Evolutionary conservation across 345 rosid genomes (phyloP).

Genomic region (Viola odorata): DNA sequence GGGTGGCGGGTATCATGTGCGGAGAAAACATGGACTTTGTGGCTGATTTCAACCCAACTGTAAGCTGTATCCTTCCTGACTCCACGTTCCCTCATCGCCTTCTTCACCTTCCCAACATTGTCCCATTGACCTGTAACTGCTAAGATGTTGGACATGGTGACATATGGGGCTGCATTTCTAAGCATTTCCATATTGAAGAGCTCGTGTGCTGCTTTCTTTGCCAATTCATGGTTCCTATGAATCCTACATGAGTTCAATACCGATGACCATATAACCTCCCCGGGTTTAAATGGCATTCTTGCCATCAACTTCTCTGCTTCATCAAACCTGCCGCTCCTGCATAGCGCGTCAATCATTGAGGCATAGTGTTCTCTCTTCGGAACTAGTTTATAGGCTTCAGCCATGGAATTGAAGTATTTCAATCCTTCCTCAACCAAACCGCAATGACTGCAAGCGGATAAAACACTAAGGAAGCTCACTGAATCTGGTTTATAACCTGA

Average conservation of each 20-base stretch:
- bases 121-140: constrained; percentile 76
- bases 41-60: constrained; percentile 84
- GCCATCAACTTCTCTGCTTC: constrained; percentile 65
- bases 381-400: constrained; percentile 36
- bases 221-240: constrained; percentile 65
- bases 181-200: constrained; percentile 67
- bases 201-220: constrained; percentile 56
- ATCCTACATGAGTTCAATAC: constrained; percentile 82
- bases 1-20: constrained; percentile 64
- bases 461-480: constrained; percentile 57
- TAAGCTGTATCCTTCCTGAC: constrained; percentile 60
- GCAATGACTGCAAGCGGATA: constrained; percentile 82
- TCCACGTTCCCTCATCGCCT: constrained; percentile 74
- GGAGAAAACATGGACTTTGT: constrained; percentile 52
- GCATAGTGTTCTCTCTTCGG: constrained; percentile 70
- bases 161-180: constrained; percentile 76
- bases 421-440: constrained; percentile 74
- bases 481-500: constrained; percentile 68
- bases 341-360: constrained; percentile 61
- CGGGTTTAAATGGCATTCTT: constrained; percentile 69
- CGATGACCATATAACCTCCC: constrained; percentile 84
- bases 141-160: constrained; percentile 78
- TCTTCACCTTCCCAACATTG: constrained; percentile 56
- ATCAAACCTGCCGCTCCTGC: constrained; percentile 54
- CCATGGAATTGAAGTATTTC: constrained; percentile 54